phyloP scores from a whole-genome alignment of 768 basidiomycete species.

The Astraeus odoratus region DNA sequence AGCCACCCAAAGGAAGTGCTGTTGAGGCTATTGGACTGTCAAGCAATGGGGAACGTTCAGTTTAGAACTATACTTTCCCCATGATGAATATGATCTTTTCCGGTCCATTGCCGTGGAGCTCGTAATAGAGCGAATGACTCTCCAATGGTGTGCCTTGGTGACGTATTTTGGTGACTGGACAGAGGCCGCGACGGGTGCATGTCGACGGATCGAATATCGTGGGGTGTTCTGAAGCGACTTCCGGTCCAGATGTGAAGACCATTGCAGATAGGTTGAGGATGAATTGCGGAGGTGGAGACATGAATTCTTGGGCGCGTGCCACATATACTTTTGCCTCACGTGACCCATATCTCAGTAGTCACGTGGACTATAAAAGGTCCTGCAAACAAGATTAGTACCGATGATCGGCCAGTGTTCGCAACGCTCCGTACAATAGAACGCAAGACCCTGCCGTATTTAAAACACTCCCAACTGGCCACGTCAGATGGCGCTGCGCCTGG shows the following conservation, averaged over 20 bases:
- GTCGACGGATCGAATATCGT: constrained; percentile 56
- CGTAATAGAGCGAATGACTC: constrained; percentile 73
- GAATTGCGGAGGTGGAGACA: not conserved
- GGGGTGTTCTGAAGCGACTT: constrained; percentile 15
- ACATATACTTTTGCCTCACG: not conserved
- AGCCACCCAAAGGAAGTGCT: constrained; percentile 58
- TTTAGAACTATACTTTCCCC: constrained; percentile 38
- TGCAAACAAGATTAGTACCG: too few relatives aligned
- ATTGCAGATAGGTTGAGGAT: too few relatives aligned
- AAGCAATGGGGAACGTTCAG: not conserved
- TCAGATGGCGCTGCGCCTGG: not conserved
- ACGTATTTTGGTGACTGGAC: constrained; percentile 54
- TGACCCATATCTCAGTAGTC: not conserved
- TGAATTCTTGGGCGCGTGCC: not conserved
- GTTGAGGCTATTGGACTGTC: constrained; percentile 43
- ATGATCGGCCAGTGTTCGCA: too few relatives aligned
- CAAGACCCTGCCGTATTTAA: too few relatives aligned
- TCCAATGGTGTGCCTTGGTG: constrained; percentile 44
- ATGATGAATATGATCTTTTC: constrained; percentile 71
- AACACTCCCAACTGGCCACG: too few relatives aligned
- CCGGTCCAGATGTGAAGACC: constrained; percentile 8
- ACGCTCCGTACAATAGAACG: too few relatives aligned
- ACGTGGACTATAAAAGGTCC: too few relatives aligned
- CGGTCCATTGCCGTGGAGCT: constrained; percentile 63
- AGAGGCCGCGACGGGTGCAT: constrained; percentile 65